Evolutionary conservation across 768 basidiomycete genomes (phyloP), one percentile per base, ranked within the genome.

Genomic region (Phylloporus arenicola): DNA sequence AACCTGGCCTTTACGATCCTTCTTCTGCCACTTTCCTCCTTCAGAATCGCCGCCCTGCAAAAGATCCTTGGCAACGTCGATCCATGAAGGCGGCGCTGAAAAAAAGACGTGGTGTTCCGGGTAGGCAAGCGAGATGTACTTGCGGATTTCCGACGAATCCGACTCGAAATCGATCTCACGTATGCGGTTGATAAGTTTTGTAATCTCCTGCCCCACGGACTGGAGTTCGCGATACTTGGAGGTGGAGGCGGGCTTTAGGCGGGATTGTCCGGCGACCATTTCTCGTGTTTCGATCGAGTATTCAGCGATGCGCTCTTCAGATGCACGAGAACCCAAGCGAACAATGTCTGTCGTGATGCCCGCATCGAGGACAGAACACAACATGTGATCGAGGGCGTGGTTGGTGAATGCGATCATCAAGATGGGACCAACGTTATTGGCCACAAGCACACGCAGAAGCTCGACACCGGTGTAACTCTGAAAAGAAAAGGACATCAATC

Each of bases 381-480:
- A 68, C 68, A 89, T 76, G 54, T 88, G 84, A 50, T 90, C 87
- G 3, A 90, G 72, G 0, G 88, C 88, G 39, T 89, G 88, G 55
- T 90, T 89, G 0, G 88, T 90, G 66, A 82, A 88, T 0, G 86
- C 77, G 24, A 82, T 75, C 57, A 82, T 67, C 3, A 75, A 68
- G 45, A 86, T 81, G 0, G 79, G 84, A 2, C 70, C 66, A 45
- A 82, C 64, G 11, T 72, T 53, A 57, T 78, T 81, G 1, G 69
- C 63, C 5, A 84, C 62, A n/a, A 90, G 68, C 6, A 87, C 78
- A 0, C 84, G 79, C 9, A 90, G 60, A 14, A 90, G 71, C 60
- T 90, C 84, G 5, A 82, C 75, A 1, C 82, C 85, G 3, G 83
- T 85, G 56, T 74, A 87, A 22, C 78, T 82, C 82, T 85, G 53